A percentile compares a stretch with the other conserved stretches of the same genome.
These are phyloP conservation scores for Malania oleifera DNA, from an alignment of 164 flowering plant genomes.

Conservation along the genomic window DNA sequence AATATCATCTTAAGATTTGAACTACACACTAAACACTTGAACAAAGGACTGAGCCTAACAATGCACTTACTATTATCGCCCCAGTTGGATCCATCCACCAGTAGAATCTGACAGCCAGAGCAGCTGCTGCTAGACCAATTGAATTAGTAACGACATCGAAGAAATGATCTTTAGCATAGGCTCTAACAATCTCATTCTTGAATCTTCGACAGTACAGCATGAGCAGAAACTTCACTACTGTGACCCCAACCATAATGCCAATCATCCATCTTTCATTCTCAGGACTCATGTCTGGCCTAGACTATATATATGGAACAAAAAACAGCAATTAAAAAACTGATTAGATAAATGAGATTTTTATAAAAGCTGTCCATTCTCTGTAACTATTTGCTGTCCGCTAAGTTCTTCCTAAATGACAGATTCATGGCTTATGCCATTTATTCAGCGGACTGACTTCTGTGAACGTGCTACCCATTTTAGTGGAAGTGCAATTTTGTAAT, in stretches of 20 bases:
- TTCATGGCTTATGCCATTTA: too few relatives aligned
- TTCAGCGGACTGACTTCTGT: too few relatives aligned
- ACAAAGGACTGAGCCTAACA: neutral
- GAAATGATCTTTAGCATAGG: slow-evolving; percentile 82
- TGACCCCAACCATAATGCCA: slow-evolving; percentile 73
- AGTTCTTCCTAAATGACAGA: too few relatives aligned
- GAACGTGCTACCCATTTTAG: too few relatives aligned
- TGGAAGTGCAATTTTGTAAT: too few relatives aligned
- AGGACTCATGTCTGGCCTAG: slow-evolving; percentile 26
- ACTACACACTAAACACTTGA: neutral
- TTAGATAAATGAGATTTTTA: neutral
- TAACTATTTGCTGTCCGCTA: too few relatives aligned
- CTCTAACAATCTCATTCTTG: slow-evolving; percentile 63
- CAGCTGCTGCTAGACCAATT: slow-evolving; percentile 57
- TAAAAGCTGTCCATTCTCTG: too few relatives aligned
- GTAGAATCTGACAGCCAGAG: slow-evolving; percentile 43
- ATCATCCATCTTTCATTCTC: slow-evolving; percentile 70
- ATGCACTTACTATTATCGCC: slow-evolving; percentile 56
- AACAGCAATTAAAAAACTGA: neutral
- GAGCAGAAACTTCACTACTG: slow-evolving; percentile 54
- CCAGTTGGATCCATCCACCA: slow-evolving; percentile 91
- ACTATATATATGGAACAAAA: slow-evolving; percentile 21
- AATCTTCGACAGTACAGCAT: slow-evolving; percentile 70
- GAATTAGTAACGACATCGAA: slow-evolving; percentile 84
- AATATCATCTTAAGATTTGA: neutral